Percentiles rank a stretch among this genome's conserved stretches.
Evolutionary conservation across 768 basidiomycete genomes (phyloP).

Genomic region (Nidularia sp.): DNA sequence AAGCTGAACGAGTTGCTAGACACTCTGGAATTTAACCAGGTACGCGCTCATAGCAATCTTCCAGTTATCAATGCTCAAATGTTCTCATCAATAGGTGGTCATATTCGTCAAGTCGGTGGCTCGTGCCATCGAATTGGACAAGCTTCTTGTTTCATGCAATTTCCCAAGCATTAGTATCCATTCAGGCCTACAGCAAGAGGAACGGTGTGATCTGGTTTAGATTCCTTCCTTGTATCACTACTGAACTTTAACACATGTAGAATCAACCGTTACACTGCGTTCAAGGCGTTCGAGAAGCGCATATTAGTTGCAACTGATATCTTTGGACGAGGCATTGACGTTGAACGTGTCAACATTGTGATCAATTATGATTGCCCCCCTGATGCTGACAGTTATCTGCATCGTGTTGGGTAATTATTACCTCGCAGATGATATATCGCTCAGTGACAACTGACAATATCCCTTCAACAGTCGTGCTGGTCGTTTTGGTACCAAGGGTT

Average conservation of each 20-base stretch:
- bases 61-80: neutral
- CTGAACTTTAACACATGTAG: constrained; percentile 29
- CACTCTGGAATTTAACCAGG: constrained; percentile 97
- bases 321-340: constrained; percentile 98
- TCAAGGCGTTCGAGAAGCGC: constrained; percentile 99
- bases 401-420: constrained; percentile 78
- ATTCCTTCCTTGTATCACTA: too few species aligned
- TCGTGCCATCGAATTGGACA: constrained; percentile 94
- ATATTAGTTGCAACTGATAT: constrained; percentile 99
- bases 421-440: neutral
- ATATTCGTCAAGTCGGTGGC: constrained; percentile 99
- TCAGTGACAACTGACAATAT: neutral
- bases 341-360: constrained; percentile 99
- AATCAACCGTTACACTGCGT: constrained; percentile 93
- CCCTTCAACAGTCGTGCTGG: constrained; percentile 75
- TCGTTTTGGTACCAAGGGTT: constrained; percentile 98
- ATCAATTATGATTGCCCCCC: constrained; percentile 98
- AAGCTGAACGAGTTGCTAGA: constrained; percentile 96
- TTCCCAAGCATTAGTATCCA: constrained; percentile 98
- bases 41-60: constrained; percentile 20
- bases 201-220: constrained; percentile 61
- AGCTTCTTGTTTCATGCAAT: constrained; percentile 92
- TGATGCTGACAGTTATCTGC: constrained; percentile 97
- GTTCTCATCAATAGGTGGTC: constrained; percentile 66
- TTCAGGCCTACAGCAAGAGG: constrained; percentile 90